phyloP scores from a whole-genome alignment of 768 basidiomycete genomes.

The Suillus brevipes region DNA sequence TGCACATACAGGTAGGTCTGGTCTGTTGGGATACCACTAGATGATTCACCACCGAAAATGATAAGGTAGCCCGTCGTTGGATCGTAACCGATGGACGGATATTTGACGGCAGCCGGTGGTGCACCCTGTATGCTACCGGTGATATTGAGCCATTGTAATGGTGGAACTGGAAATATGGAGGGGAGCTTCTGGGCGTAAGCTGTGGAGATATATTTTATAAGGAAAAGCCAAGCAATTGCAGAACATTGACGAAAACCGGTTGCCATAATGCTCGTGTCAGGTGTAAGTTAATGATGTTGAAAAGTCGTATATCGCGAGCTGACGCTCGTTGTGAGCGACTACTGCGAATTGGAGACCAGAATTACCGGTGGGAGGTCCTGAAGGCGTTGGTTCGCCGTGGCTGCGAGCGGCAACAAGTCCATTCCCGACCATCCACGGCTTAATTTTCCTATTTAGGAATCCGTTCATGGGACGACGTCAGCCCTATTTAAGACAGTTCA shows the following conservation, averaged over 20 bases:
- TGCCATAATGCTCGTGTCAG: slow-evolving; percentile 19
- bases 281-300: slow-evolving; percentile 27
- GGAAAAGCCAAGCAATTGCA: slow-evolving; percentile 17
- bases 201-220: slow-evolving; percentile 19
- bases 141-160: slow-evolving; percentile 68
- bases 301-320: slow-evolving; percentile 19
- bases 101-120: slow-evolving; percentile 60
- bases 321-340: slow-evolving; percentile 31
- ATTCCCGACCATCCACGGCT: slow-evolving; percentile 7
- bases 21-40: slow-evolving; percentile 59
- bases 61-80: slow-evolving; percentile 52
- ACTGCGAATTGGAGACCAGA: slow-evolving; percentile 14
- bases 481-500: slow-evolving; percentile 27
- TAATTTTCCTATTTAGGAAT: slow-evolving; percentile 10
- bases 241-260: slow-evolving; percentile 6
- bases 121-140: slow-evolving; percentile 55
- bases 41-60: slow-evolving; percentile 76
- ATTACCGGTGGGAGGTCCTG: slow-evolving; percentile 1
- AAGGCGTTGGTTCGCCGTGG: slow-evolving; percentile 16
- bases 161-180: slow-evolving; percentile 45
- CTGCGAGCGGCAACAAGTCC: slow-evolving; percentile 7
- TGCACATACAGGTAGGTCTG: slow-evolving; percentile 65
- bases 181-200: slow-evolving; percentile 50
- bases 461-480: slow-evolving; percentile 8
- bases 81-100: slow-evolving; percentile 65